Evolutionary conservation across 768 basidiomycete genomes (phyloP), one percentile per base, ranked within the genome.

Genomic region (Dictyophora rubrovolvata): DNA sequence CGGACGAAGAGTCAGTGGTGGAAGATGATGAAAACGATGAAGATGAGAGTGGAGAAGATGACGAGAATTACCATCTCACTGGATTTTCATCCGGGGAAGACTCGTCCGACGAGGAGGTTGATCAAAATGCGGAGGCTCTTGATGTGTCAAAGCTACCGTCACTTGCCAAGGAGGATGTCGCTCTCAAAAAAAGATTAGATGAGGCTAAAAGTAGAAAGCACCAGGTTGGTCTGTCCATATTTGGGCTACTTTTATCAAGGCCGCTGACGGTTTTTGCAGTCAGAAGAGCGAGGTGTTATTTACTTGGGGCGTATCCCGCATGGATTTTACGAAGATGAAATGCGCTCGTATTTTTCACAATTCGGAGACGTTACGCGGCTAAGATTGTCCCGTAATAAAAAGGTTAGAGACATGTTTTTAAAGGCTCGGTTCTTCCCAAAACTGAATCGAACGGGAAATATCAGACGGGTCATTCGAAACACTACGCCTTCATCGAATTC

Each of bases 401-500:
- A 86, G 82, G 95, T 87, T 18, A 10, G 64, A 62, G 5, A 42
- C 2, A 34, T 37, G 23, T 35, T 14, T 23, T 17, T 9, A 33
- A 2, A 11, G 47, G 28, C 33, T 23, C 48, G 18, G 6, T 22
- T 7, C 20, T n/a, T 61, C 33, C 21, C 16, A 18, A 50, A 11
- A 23, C 33, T 56, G 23, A 36, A 20, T 46, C 50, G 46, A 16
- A 6, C 17, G 28, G 48, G 37, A 58, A 63, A 47, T 55, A 18
- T 1, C 63, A 97, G 94, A 95, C 93, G 14, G 96, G 96, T 56
- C 81, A 80, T 62, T 95, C 95, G 50, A 99, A 97, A 73, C 95
- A 97, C 71, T 98, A 95, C 71, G 95, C 84, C 2, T 98, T 95
- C 76, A 77, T 99, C 66, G 95, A 98, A 72, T 96, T 99, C 70